Percentiles rank a stretch among this genome's conserved stretches.
Conservation (phyloP, 75 land plant genomes). For the Gnetum montanum region DNA sequence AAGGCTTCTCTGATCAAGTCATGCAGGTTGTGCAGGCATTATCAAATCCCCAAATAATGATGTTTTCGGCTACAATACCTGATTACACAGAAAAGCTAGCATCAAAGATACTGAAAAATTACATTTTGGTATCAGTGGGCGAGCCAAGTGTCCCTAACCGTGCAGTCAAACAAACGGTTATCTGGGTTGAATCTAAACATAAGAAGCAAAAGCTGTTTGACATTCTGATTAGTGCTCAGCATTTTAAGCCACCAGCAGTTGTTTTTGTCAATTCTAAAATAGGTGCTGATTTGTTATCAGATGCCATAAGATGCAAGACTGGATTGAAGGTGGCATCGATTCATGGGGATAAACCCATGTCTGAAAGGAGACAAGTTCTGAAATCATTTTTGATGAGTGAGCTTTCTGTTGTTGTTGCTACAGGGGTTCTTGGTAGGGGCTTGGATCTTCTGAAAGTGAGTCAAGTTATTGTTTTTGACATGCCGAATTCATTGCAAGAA, state of each 20-base stretch:
- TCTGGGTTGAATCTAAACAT: conserved; percentile 83
- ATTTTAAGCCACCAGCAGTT: conserved; percentile 75
- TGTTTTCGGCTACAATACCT: conserved; percentile 85
- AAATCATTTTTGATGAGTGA: conserved; percentile 60
- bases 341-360: conserved; percentile 88
- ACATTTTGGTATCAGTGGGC: conserved; percentile 44
- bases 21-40: conserved; percentile 73
- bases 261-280: conserved; percentile 77
- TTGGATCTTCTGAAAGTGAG: conserved; percentile 54
- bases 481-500: conserved; percentile 79
- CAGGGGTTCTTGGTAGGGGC: conserved; percentile 82
- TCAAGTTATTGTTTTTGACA: conserved; percentile 85
- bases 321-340: conserved; percentile 54
- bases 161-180: conserved; percentile 61
- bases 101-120: conserved; percentile 33
- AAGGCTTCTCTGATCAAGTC: conserved; percentile 80
- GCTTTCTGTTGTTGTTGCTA: conserved; percentile 66
- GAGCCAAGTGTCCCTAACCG: conserved; percentile 39
- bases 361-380: conserved; percentile 68
- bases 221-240: conserved; percentile 52
- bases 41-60: conserved; percentile 61
- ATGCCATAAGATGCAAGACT: conserved; percentile 55
- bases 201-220: conserved; percentile 91
- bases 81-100: conserved; percentile 53
- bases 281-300: conserved; percentile 76